These are phyloP conservation scores for Erigeron philadelphicus DNA, from an alignment of 140 eudicot genomes.

Conservation along the genomic window DNA sequence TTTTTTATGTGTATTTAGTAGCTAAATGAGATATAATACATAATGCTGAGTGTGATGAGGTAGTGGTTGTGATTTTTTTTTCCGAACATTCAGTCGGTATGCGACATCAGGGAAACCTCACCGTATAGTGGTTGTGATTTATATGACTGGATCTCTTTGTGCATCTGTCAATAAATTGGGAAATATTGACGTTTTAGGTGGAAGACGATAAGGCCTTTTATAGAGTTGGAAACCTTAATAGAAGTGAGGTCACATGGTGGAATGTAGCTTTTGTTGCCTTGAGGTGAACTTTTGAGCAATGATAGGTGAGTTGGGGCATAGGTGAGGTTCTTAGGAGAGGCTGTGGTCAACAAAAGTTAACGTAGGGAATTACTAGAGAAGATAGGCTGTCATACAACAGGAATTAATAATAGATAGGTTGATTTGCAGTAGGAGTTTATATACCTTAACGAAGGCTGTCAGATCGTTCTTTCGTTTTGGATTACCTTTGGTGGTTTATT, in stretches of 20 bases:
- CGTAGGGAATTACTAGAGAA: neutral
- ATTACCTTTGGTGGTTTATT: constrained; percentile 7
- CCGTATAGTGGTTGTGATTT: neutral
- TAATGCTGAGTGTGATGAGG: neutral
- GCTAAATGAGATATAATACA: neutral
- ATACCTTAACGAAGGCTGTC: no score
- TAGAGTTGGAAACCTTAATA: neutral
- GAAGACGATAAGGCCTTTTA: neutral
- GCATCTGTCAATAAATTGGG: no score
- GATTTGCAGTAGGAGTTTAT: neutral
- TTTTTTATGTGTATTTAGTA: neutral
- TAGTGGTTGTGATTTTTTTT: neutral
- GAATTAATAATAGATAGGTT: no score
- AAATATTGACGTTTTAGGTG: no score
- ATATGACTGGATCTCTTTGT: no score
- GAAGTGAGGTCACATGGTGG: neutral
- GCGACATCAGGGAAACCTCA: no score
- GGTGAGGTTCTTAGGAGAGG: neutral
- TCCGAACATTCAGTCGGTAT: no score
- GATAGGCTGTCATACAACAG: no score
- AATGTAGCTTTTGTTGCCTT: neutral
- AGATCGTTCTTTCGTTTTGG: no score
- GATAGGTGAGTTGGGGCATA: neutral
- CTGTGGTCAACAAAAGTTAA: neutral
- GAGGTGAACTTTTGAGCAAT: neutral